phyloP scores from a whole-genome alignment of 495 filamentous ascomycete genomes.

The Daldinia loculata region DNA sequence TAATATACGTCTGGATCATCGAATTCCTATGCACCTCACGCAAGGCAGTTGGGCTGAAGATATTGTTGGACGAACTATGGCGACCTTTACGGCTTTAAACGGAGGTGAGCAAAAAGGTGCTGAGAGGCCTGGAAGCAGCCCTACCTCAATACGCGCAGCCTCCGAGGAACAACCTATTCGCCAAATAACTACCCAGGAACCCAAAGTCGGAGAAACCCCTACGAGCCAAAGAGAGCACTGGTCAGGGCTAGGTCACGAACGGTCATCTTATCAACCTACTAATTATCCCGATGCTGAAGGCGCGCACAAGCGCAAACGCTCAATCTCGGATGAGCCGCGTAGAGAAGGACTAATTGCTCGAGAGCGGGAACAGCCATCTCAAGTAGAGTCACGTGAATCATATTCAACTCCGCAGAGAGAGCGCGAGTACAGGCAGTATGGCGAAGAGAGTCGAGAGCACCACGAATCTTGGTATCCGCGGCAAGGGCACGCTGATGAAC shows the following conservation, averaged over 20 bases:
- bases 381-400: constrained; percentile 53
- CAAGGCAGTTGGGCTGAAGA: constrained; percentile 42
- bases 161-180: constrained; percentile 42
- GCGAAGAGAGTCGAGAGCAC: constrained; percentile 53
- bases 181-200: constrained; percentile 41
- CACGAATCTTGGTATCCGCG: constrained; percentile 56
- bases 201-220: constrained; percentile 46
- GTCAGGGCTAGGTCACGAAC: constrained; percentile 48
- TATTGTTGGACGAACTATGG: constrained; percentile 53
- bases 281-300: constrained; percentile 52
- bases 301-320: constrained; percentile 64
- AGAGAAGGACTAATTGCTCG: constrained; percentile 43
- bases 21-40: constrained; percentile 43
- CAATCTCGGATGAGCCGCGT: constrained; percentile 53
- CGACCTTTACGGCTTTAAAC: constrained; percentile 59
- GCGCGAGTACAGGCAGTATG: constrained; percentile 53
- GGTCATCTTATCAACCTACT: constrained; percentile 48
- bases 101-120: constrained; percentile 55
- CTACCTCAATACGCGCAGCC: constrained; percentile 36
- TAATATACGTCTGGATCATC: constrained; percentile 11
- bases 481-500: constrained; percentile 51
- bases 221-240: constrained; percentile 47
- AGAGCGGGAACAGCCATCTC: constrained; percentile 45
- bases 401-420: constrained; percentile 52
- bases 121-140: constrained; percentile 43